Conservation (phyloP, 352 stramenopile genomes). For the Globisporangium paroecandrum region DNA sequence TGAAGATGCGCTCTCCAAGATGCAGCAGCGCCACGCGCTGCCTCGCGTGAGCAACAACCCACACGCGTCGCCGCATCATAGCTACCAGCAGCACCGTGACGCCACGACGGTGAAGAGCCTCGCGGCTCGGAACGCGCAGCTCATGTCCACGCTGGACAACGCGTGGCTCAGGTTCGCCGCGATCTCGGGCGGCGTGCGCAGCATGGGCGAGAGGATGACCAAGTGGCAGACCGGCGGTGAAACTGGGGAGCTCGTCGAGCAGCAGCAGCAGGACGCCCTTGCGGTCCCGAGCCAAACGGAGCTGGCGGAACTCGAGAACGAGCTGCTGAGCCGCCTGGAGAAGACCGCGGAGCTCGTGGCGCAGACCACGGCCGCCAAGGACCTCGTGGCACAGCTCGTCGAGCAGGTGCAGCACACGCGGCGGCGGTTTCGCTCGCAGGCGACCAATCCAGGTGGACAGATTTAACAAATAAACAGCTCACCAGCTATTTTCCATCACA, state of each 20-base stretch:
- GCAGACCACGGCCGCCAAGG: conserved; percentile 25
- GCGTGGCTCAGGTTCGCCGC: conserved; percentile 35
- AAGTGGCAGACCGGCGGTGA: background rate
- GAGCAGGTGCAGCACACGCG: conserved; percentile 11
- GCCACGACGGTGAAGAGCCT: conserved; percentile 5
- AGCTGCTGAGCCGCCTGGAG: conserved; percentile 20
- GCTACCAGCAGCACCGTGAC: background rate
- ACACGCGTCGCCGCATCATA: background rate
- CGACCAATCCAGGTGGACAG: background rate
- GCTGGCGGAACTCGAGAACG: conserved; percentile 21
- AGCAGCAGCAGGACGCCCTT: background rate
- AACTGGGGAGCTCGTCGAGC: background rate
- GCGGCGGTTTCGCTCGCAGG: background rate
- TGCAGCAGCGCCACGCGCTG: conserved; percentile 10
- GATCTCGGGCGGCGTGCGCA: conserved; percentile 26
- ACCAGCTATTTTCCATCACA: too few relatives aligned
- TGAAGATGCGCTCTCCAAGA: conserved; percentile 16
- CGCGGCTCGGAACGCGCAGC: conserved; percentile 19
- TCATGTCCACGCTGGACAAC: conserved; percentile 30
- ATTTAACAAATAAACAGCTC: background rate
- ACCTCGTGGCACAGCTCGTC: conserved; percentile 28
- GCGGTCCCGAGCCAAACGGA: conserved; percentile 2
- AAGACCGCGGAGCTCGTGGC: conserved; percentile 25
- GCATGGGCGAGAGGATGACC: conserved; percentile 18
- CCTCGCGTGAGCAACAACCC: background rate